Base-by-base conservation (phyloP, 345 rosid genomes). In the Aquilaria yunnanensis region DNA sequence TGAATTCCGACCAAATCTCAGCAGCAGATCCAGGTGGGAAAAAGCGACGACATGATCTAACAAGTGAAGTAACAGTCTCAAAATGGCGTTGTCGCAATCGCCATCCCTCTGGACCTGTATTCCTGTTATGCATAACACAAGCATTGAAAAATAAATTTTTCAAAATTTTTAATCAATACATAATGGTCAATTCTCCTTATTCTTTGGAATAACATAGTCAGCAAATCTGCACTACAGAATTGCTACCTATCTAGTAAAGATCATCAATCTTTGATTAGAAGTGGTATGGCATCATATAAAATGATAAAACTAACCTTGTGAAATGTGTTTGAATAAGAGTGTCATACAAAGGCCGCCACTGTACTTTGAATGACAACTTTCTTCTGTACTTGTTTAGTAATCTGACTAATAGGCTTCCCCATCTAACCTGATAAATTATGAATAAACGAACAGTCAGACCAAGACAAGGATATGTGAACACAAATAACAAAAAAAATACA, bases 31-130 rank as follows among this genome's bases (percentile, higher is more conserved):
- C 95, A 47, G 80, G 79, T 7, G 87, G 91, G 67, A 94, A 94
- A 81, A 88, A 88, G 66, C 85, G 84, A 69, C 95, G 80, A 78
- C 89, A 85, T 14, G 92, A 94, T 69, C 88, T 79, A 79, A 83
- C 86, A 71, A 94, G 99, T 14, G 95, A 88, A 65, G 92, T 85
- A 30, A 90, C 84, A 48, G 95, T 71, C 79, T 76, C 88, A 74
- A 94, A 94, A 73, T 94, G 99, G 31, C 92, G 74, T 55, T 94
- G 99, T 77, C 97, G 82, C 81, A 94, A 73, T 73, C 92, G 82
- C 96, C 97, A 90, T 54, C 99, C 99, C 68, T 94, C 97, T 12
- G 99, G 99, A 55, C 99, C 97, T 60, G 85, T 88, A 73, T 84
- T 90, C 85, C 98, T 93, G 79, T 41, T 10, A 47, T 32, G 52